A percentile compares a stretch with the other conserved stretches of the same genome.
phyloP scores from a whole-genome alignment of 805 yeast genomes.

The Zygosaccharomyces bailii region DNA sequence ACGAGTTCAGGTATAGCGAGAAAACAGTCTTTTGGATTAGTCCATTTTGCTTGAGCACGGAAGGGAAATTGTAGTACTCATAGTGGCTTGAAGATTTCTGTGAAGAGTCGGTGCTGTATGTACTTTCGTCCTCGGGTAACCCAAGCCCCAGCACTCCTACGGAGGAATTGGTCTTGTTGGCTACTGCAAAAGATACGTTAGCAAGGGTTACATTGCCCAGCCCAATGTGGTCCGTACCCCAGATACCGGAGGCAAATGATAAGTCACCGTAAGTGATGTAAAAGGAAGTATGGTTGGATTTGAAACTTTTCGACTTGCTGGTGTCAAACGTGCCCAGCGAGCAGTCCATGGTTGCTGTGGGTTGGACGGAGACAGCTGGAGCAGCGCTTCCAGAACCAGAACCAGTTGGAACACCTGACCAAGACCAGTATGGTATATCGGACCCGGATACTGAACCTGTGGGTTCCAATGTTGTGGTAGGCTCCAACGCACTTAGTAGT shows the following conservation, averaged over 20 bases:
- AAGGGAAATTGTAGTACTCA: slow-evolving; percentile 64
- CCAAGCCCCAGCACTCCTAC: slow-evolving; percentile 76
- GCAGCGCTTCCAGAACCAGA: slow-evolving; percentile 3
- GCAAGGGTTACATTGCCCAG: slow-evolving; percentile 50
- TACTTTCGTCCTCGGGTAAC: slow-evolving; percentile 62
- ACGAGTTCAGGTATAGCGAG: slow-evolving; percentile 56
- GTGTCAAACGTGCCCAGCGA: slow-evolving; percentile 36
- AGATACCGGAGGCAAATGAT: slow-evolving; percentile 42
- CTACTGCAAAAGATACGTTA: slow-evolving; percentile 69
- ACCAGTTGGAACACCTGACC: slow-evolving; percentile 9
- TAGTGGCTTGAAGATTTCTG: slow-evolving; percentile 26
- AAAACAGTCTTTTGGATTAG: slow-evolving; percentile 52
- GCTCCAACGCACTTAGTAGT: slow-evolving; percentile 6
- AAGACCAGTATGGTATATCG: background rate
- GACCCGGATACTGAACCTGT: background rate
- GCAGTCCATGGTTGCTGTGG: slow-evolving; percentile 38
- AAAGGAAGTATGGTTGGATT: slow-evolving; percentile 38
- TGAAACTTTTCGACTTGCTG: slow-evolving; percentile 23
- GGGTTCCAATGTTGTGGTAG: background rate
- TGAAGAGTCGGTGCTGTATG: slow-evolving; percentile 37
- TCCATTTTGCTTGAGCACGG: slow-evolving; percentile 55
- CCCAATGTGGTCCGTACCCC: slow-evolving; percentile 53
- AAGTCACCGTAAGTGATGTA: slow-evolving; percentile 52
- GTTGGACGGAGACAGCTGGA: background rate
- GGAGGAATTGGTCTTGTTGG: slow-evolving; percentile 57